Percentiles rank a stretch among this genome's conserved stretches.
These are phyloP conservation scores for Bipolaris victoriae DNA, from an alignment of 2,329 filamentous ascomycete genomes.

Conservation along the genomic window DNA sequence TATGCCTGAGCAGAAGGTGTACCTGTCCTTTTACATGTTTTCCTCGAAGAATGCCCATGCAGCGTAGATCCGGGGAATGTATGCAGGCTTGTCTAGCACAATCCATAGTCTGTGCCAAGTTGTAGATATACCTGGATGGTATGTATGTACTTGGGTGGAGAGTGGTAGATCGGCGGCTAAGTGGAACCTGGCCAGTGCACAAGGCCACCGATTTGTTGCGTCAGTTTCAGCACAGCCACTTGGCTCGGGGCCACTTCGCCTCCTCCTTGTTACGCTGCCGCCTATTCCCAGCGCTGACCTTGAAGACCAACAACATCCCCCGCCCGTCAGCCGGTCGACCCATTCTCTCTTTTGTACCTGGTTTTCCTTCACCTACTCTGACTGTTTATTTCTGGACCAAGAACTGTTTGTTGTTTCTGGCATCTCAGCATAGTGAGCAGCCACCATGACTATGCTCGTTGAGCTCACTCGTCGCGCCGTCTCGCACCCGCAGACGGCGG, in stretches of 20 bases:
- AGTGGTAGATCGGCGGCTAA: constrained; percentile 28
- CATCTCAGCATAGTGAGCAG: background rate
- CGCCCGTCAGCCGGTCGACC: constrained; percentile 4
- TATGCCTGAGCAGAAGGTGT: background rate
- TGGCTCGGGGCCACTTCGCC: constrained; percentile 20
- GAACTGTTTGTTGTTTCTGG: background rate
- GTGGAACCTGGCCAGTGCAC: constrained; percentile 10
- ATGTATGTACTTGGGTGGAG: no score
- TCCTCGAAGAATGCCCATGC: background rate
- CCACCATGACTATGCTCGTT: constrained; percentile 30
- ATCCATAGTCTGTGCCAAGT: background rate
- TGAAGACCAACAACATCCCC: constrained; percentile 11
- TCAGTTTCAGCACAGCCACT: constrained; percentile 20
- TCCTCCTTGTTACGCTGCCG: constrained; percentile 21
- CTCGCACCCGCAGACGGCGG: constrained; percentile 31
- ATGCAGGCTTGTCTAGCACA: background rate
- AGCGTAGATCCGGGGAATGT: background rate
- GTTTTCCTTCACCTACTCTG: constrained; percentile 1
- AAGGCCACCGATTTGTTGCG: constrained; percentile 24
- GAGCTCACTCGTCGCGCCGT: constrained; percentile 43
- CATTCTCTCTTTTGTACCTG: constrained; percentile 9
- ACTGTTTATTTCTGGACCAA: background rate
- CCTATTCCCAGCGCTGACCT: constrained; percentile 14
- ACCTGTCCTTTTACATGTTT: background rate
- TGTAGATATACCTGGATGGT: background rate